phyloP scores from a whole-genome alignment of 768 basidiomycete genomes.

The Lentinus tigrinus region DNA sequence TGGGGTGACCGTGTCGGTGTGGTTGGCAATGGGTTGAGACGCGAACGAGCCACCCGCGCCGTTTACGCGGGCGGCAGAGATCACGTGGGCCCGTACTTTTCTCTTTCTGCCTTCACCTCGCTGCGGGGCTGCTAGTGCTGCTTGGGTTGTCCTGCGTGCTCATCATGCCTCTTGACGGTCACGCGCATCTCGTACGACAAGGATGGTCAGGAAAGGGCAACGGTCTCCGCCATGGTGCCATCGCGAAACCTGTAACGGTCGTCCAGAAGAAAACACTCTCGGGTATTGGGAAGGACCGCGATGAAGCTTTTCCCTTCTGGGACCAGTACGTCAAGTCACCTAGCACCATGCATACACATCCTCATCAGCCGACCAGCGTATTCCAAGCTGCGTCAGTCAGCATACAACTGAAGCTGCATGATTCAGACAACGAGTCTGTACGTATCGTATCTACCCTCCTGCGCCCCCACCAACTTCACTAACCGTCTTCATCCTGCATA shows the following conservation, averaged over 20 bases:
- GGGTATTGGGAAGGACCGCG: slow-evolving; percentile 89
- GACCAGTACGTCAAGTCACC: slow-evolving; percentile 72
- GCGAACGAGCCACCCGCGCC: slow-evolving; percentile 2
- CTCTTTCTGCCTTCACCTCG: slow-evolving; percentile 2
- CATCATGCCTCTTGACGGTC: slow-evolving; percentile 67
- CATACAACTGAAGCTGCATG: slow-evolving; percentile 68
- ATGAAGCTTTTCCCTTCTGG: slow-evolving; percentile 97
- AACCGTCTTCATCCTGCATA: neutral
- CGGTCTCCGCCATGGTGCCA: slow-evolving; percentile 81
- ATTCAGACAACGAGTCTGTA: slow-evolving; percentile 37
- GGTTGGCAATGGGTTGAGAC: neutral
- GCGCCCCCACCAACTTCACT: neutral
- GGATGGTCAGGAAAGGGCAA: slow-evolving; percentile 89
- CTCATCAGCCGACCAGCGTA: slow-evolving; percentile 43
- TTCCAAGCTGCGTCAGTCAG: slow-evolving; percentile 82
- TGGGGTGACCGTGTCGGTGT: slow-evolving; percentile 2
- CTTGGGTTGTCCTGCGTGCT: neutral
- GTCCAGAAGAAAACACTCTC: slow-evolving; percentile 83
- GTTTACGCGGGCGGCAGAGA: neutral
- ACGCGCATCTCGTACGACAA: slow-evolving; percentile 71
- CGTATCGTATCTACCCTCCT: neutral
- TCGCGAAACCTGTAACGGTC: slow-evolving; percentile 72
- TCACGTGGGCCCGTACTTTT: slow-evolving; percentile 14
- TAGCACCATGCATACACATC: neutral
- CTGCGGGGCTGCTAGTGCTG: neutral